Evolutionary conservation across 1,284 basidiomycete genomes (phyloP), one percentile per base, ranked within the genome.

Genomic region (Ceratobasidium sp.): DNA sequence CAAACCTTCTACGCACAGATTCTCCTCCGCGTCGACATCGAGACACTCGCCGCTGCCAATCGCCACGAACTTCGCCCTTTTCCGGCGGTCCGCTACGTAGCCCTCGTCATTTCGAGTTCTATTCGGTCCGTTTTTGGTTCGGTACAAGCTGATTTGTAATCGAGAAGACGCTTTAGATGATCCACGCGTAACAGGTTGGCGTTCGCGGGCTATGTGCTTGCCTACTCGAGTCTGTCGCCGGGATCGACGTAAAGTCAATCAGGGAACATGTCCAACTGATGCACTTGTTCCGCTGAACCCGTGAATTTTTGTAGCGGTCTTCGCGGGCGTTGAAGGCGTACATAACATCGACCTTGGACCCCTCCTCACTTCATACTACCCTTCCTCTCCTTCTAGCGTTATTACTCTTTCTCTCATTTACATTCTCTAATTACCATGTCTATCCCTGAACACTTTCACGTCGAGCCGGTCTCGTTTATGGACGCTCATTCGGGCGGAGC

Each of bases 41-140:
- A 61, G 73, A 5, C 61, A 75, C 37, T 75, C 73, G 13, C 73
- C 73, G 23, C 73, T 61, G 23, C 73, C 73, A 5, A 75, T 75
- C 35, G 73, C 73, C 3, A 75, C 60, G n/a, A 65, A 47, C 26
- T 23, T 63, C 37, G 61, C 60, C 1, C 60, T 17, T 15, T 64
- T 61, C 8, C 42, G 45, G 51, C 33, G 42, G 3, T n/a, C n/a
- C n/a, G n/a, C n/a, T n/a, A n/a, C n/a, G n/a, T n/a, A n/a, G n/a
- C n/a, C n/a, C n/a, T n/a, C n/a, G n/a, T n/a, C n/a, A n/a, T n/a
- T n/a, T n/a, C n/a, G n/a, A n/a, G n/a, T n/a, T n/a, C n/a, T n/a
- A n/a, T n/a, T n/a, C n/a, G n/a, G n/a, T n/a, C n/a, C n/a, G n/a
- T n/a, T n/a, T n/a, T n/a, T n/a, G n/a, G n/a, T n/a, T n/a, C n/a